Conservation (phyloP, 2,329 filamentous ascomycete species). For the Raffaelea deltoideospora region DNA sequence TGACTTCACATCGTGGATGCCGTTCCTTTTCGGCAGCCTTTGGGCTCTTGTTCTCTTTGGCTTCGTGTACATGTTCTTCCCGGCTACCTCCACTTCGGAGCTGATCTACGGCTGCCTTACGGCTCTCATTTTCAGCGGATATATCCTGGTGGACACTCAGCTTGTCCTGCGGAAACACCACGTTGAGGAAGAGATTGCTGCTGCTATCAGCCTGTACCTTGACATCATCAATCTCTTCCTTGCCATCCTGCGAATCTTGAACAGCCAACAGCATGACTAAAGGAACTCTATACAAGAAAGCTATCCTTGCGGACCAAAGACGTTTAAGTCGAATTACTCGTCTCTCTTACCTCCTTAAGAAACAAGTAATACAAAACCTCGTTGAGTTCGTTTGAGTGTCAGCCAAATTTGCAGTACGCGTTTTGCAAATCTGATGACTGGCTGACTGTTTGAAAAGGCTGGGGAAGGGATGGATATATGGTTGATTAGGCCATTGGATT, state of each 20-base stretch:
- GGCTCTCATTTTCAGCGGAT: conserved; percentile 82
- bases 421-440: too few relatives aligned
- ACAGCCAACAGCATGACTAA: conserved; percentile 90
- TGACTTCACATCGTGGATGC: conserved; percentile 95
- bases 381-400: too few relatives aligned
- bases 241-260: conserved; percentile 86
- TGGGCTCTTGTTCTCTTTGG: conserved; percentile 88
- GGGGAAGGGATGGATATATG: too few relatives aligned
- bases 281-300: too few relatives aligned
- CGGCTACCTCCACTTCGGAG: conserved; percentile 65
- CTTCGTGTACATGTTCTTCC: conserved; percentile 85
- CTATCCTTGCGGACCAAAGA: too few relatives aligned
- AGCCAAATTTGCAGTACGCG: too few relatives aligned
- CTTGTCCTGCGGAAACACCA: conserved; percentile 91
- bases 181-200: conserved; percentile 94
- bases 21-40: conserved; percentile 79
- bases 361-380: too few relatives aligned
- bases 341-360: too few relatives aligned
- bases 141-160: conserved; percentile 94
- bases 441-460: too few relatives aligned
- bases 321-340: too few relatives aligned
- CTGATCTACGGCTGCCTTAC: conserved; percentile 70
- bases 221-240: conserved; percentile 97
- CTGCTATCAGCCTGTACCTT: conserved; percentile 85
- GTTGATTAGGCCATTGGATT: too few relatives aligned